Evolutionary conservation across 1,284 basidiomycete species (phyloP).

Genomic region (Boletus sp.): DNA sequence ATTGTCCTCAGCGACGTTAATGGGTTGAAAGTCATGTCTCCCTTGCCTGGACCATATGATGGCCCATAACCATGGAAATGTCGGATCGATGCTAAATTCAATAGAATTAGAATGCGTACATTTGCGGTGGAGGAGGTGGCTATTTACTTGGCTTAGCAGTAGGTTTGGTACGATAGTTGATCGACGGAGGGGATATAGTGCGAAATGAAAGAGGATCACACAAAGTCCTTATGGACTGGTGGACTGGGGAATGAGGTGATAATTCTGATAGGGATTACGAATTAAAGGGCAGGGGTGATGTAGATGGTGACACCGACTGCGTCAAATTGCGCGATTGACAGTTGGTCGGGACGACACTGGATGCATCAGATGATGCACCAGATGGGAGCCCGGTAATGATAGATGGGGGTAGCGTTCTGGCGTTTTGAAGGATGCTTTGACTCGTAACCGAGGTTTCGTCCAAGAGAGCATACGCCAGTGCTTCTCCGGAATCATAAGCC

Average conservation of each 20-base stretch:
- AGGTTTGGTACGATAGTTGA: constrained; percentile 12
- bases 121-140: not conserved
- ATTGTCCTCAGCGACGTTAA: not conserved
- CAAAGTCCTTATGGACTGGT: not conserved
- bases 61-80: not conserved
- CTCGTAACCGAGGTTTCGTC: constrained; percentile 1
- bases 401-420: not conserved
- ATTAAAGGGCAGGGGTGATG: not conserved
- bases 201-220: not conserved
- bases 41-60: not conserved
- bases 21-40: not conserved
- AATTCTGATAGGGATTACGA: not conserved
- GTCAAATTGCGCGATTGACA: not conserved
- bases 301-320: not conserved
- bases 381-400: not conserved
- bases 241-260: not conserved
- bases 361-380: not conserved
- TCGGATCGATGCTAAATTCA: constrained; percentile 2
- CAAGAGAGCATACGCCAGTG: not conserved
- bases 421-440: not conserved
- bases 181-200: not conserved
- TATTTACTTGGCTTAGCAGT: not conserved
- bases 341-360: not conserved
- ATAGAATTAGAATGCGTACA: constrained; percentile 9
- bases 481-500: not conserved